A percentile compares a stretch with the other conserved stretches of the same genome.
These are phyloP conservation scores for Liquidambar formosana DNA, from an alignment of 164 flowering plant species.

Conservation along the genomic window DNA sequence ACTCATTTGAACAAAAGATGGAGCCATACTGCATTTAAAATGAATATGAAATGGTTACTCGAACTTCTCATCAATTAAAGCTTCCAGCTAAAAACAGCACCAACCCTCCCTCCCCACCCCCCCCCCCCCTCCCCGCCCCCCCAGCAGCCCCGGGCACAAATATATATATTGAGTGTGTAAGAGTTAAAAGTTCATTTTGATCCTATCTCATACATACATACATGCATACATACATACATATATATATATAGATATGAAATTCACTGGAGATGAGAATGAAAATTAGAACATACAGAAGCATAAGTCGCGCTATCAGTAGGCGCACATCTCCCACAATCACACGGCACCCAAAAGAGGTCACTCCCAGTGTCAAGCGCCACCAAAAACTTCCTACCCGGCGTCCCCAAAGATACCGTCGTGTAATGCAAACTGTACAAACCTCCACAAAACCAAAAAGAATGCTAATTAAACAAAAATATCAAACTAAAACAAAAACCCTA, in stretches of 20 bases:
- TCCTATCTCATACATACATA: no score
- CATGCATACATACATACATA: no score
- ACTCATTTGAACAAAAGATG: no score
- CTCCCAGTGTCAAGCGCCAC: conserved; percentile 78
- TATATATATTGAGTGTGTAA: no score
- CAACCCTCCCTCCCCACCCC: no score
- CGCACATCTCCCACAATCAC: conserved; percentile 58
- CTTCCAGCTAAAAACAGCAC: no score
- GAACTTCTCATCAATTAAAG: neutral
- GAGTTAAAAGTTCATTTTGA: no score
- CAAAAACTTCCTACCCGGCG: conserved; percentile 59
- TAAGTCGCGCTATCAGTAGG: conserved; percentile 36
- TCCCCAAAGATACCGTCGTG: conserved; percentile 54
- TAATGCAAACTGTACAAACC: conserved; percentile 48
- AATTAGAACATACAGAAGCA: conserved; percentile 40
- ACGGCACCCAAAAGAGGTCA: conserved; percentile 70
- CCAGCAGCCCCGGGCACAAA: no score
- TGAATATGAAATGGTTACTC: no score
- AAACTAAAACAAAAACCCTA: neutral
- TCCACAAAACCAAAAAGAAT: conserved; percentile 1
- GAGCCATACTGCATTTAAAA: no score
- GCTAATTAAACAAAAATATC: neutral
- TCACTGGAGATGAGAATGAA: neutral
- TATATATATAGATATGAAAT: neutral
- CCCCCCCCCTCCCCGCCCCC: no score